Percentiles rank a stretch among this genome's conserved stretches.
These are phyloP conservation scores for Solanum appendiculatum DNA, from an alignment of 257 asterid genomes.

Conservation along the genomic window DNA sequence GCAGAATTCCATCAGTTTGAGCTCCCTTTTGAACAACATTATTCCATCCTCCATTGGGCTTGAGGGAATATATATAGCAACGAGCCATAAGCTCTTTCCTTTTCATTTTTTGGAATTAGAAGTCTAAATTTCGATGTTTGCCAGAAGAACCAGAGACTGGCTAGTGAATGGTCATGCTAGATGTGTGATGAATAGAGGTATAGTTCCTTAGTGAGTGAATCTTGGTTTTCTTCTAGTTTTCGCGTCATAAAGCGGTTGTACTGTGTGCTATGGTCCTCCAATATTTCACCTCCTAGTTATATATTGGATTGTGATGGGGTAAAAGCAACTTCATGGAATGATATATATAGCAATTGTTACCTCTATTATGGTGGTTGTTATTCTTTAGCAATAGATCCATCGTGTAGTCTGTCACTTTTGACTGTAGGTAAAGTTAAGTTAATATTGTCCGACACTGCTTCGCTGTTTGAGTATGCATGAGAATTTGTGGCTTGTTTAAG, in stretches of 20 bases:
- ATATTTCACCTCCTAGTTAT: not conserved
- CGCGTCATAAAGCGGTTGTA: not conserved
- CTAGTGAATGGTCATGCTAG: not conserved
- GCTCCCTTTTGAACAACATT: not conserved
- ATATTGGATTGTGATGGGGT: not conserved
- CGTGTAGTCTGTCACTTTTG: not conserved
- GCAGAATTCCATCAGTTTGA: not conserved
- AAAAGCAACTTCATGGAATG: not conserved
- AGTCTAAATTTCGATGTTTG: not conserved
- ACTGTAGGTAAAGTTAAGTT: not conserved
- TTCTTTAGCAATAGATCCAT: not conserved
- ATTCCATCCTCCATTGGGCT: not conserved
- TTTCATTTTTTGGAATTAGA: not conserved
- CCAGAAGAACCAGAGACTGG: not conserved
- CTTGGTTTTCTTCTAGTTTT: not conserved
- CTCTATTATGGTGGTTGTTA: not conserved
- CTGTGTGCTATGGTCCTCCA: not conserved
- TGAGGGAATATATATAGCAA: not conserved
- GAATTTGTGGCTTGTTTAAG: not conserved
- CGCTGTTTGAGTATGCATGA: not conserved
- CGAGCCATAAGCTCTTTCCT: not conserved
- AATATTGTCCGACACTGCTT: not conserved
- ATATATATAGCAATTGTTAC: not conserved
- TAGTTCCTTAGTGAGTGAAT: not conserved
- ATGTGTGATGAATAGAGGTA: not conserved